A percentile compares a stretch with the other conserved stretches of the same genome.
These are phyloP conservation scores for Waltergamsia citrina DNA, from an alignment of 2,329 filamentous ascomycete species.

Conservation along the genomic window DNA sequence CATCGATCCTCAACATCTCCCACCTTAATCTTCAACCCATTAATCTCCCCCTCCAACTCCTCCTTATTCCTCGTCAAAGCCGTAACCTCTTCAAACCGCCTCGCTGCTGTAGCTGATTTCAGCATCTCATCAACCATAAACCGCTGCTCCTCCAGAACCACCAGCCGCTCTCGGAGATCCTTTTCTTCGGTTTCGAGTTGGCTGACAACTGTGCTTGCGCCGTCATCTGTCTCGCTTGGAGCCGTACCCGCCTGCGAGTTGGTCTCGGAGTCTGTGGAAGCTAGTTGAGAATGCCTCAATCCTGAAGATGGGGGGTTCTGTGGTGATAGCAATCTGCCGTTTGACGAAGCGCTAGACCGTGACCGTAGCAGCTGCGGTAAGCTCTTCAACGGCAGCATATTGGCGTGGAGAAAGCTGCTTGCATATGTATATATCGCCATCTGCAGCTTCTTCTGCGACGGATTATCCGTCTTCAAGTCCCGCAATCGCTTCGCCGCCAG, in stretches of 20 bases:
- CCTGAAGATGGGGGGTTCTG: conserved; percentile 26
- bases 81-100: conserved; percentile 79
- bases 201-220: conserved; percentile 43
- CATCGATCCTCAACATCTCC: conserved; percentile 53
- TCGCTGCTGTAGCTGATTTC: conserved; percentile 60
- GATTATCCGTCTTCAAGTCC: conserved; percentile 63
- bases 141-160: conserved; percentile 83
- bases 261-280: conserved; percentile 29
- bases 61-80: conserved; percentile 72
- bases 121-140: conserved; percentile 88
- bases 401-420: conserved; percentile 73
- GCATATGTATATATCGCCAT: conserved; percentile 76
- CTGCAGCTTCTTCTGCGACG: conserved; percentile 66
- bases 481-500: conserved; percentile 71
- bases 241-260: conserved; percentile 18
- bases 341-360: conserved; percentile 19
- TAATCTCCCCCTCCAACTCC: conserved; percentile 73
- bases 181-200: conserved; percentile 75
- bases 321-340: conserved; percentile 19
- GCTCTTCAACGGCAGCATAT: conserved; percentile 81
- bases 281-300: conserved; percentile 36
- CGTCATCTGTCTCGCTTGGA: conserved; percentile 25
- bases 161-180: conserved; percentile 65
- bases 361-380: conserved; percentile 55
- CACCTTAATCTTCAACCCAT: conserved; percentile 54